Conservation (phyloP, 202 grass and related monocot species). For the Schoenoplectus tabernaemontani region DNA sequence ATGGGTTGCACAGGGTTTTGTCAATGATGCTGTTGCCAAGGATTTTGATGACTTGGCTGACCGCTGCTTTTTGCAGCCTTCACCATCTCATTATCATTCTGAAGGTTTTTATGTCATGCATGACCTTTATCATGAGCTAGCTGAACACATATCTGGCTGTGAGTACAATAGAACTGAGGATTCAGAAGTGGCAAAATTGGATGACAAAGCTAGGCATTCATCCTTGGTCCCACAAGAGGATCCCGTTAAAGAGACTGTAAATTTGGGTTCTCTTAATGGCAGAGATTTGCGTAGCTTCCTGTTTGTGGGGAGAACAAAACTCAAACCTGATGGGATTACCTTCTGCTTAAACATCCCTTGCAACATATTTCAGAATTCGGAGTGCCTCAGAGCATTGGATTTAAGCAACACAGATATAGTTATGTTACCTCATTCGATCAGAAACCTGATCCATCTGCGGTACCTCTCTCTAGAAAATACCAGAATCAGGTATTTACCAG, state of each 20-base stretch:
- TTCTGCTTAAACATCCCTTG: conserved; percentile 18
- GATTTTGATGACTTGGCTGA: conserved; percentile 26
- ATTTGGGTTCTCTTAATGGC: background rate
- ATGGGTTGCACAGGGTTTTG: conserved; percentile 29
- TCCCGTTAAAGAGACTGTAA: background rate
- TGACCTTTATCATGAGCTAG: conserved; percentile 38
- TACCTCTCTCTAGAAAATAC: conserved; percentile 31
- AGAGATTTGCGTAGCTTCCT: conserved; percentile 29
- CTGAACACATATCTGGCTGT: conserved; percentile 25
- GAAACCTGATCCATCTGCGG: conserved; percentile 31
- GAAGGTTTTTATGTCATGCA: conserved; percentile 32
- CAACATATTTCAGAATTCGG: background rate
- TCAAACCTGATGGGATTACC: background rate
- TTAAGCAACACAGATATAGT: conserved; percentile 21
- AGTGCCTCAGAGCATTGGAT: conserved; percentile 25
- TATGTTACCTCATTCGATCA: conserved; percentile 18
- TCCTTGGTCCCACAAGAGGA: conserved; percentile 18
- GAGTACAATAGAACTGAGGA: conserved; percentile 27
- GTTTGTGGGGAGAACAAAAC: conserved; percentile 18
- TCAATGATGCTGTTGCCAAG: background rate
- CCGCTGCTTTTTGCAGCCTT: conserved; percentile 28
- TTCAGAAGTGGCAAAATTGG: background rate
- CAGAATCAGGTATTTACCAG: conserved; percentile 27
- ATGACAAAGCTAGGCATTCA: conserved; percentile 28
- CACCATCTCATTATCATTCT: background rate